phyloP scores from a whole-genome alignment of 2,329 filamentous ascomycete genomes.

The Incumbomyces delicatus region DNA sequence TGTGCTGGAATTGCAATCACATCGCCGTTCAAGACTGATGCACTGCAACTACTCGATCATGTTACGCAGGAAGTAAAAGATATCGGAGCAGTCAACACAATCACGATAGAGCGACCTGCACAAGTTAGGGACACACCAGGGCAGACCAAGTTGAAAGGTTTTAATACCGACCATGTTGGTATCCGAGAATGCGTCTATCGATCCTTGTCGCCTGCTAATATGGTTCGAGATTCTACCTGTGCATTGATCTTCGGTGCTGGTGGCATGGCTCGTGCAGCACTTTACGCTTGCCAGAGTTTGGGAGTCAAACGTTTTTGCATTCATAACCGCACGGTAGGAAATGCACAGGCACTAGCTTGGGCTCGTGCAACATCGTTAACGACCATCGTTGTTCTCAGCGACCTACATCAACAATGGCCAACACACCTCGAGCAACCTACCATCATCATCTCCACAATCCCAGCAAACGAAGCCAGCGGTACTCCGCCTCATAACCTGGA shows the following conservation, averaged over 20 bases:
- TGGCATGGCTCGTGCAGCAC: constrained; percentile 19
- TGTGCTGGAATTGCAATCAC: constrained; percentile 19
- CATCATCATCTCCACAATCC: no score
- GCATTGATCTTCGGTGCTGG: constrained; percentile 23
- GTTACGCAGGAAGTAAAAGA: constrained; percentile 19
- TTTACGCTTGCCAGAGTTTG: constrained; percentile 21
- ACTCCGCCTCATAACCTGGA: constrained; percentile 9
- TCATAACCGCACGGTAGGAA: constrained; percentile 21
- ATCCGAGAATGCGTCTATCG: constrained; percentile 21
- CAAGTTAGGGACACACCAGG: constrained; percentile 44
- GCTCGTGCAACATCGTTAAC: constrained; percentile 9
- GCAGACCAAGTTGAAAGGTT: constrained; percentile 50
- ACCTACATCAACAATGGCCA: constrained; percentile 16
- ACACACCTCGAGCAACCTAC: constrained; percentile 15
- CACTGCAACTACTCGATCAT: constrained; percentile 18
- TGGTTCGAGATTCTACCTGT: constrained; percentile 14
- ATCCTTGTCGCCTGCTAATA: constrained; percentile 22
- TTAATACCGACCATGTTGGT: constrained; percentile 25
- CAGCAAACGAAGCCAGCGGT: constrained; percentile 6
- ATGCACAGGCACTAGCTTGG: constrained; percentile 7
- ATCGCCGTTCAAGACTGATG: constrained; percentile 22
- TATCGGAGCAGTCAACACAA: constrained; percentile 25
- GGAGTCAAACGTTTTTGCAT: constrained; percentile 22
- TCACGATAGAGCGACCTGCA: constrained; percentile 10
- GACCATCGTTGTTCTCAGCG: constrained; percentile 8